Percentiles rank a stretch among this genome's conserved stretches.
Conservation (phyloP, 2,329 filamentous ascomycete genomes). For the Penicillium fuscoglaucum region DNA sequence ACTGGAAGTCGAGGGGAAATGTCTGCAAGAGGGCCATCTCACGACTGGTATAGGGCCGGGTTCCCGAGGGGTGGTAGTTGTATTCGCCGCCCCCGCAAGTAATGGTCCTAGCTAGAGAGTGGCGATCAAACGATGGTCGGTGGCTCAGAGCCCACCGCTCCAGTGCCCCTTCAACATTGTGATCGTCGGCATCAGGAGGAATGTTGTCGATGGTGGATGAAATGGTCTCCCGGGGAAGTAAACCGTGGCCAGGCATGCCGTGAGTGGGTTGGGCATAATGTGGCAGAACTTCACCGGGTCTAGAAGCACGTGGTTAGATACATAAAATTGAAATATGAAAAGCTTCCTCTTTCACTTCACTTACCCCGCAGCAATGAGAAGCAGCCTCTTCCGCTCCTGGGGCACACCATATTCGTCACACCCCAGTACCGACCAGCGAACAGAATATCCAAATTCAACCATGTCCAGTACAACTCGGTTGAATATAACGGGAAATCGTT, state of each 20-base stretch:
- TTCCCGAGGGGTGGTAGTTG: conserved; percentile 66
- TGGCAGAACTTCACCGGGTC: conserved; percentile 70
- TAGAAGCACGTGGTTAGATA: conserved; percentile 37
- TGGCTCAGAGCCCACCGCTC: conserved; percentile 28
- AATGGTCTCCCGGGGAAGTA: conserved; percentile 45
- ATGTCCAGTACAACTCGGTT: conserved; percentile 63
- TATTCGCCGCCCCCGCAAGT: conserved; percentile 61
- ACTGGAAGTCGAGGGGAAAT: conserved; percentile 64
- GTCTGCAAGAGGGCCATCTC: conserved; percentile 71
- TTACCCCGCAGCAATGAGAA: conserved; percentile 57
- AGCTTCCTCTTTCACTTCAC: conserved; percentile 16
- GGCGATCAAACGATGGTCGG: conserved; percentile 47
- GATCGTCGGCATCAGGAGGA: conserved; percentile 42
- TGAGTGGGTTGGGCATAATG: conserved; percentile 65
- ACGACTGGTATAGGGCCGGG: conserved; percentile 62
- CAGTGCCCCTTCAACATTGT: conserved; percentile 38
- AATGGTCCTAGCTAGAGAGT: conserved; percentile 59
- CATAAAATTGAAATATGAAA: neutral
- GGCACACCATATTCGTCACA: conserved; percentile 52
- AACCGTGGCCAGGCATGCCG: conserved; percentile 30
- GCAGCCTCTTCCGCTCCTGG: conserved; percentile 50
- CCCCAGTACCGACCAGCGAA: conserved; percentile 66
- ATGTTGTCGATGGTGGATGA: conserved; percentile 44
- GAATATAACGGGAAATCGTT: conserved; percentile 58
- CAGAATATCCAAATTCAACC: conserved; percentile 64